Conservation (phyloP, 495 filamentous ascomycete genomes). For the Lasiosphaeria hispida region DNA sequence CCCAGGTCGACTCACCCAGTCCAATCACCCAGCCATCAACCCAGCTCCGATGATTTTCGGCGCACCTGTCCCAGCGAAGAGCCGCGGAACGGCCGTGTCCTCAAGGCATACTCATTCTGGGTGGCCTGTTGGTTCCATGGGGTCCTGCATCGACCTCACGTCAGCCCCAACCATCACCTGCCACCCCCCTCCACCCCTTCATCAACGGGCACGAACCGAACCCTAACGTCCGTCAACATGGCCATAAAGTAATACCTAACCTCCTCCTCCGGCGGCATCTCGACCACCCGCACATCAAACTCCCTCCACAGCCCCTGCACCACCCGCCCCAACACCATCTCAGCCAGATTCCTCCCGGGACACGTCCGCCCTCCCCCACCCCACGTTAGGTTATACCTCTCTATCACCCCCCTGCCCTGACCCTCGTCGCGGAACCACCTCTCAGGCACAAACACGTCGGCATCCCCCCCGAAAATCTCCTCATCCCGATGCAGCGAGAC, state of each 20-base stretch:
- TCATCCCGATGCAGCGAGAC: constrained; percentile 56
- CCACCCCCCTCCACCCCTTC: too few species aligned
- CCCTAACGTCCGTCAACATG: constrained; percentile 40
- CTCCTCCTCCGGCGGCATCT: constrained; percentile 22
- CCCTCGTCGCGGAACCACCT: constrained; percentile 47
- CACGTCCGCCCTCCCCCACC: constrained; percentile 65
- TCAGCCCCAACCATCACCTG: too few species aligned
- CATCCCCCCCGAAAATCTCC: constrained; percentile 49
- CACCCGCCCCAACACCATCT: constrained; percentile 63
- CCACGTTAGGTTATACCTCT: constrained; percentile 51
- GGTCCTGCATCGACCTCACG: too few species aligned
- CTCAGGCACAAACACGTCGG: constrained; percentile 52
- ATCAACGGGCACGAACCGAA: constrained; percentile 9
- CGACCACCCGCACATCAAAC: constrained; percentile 48
- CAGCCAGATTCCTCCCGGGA: constrained; percentile 64
- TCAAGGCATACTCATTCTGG: too few species aligned
- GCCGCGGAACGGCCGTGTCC: too few species aligned
- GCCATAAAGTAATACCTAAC: constrained; percentile 38
- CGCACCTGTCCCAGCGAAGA: too few species aligned
- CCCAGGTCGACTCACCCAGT: too few species aligned
- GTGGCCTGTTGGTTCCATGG: too few species aligned
- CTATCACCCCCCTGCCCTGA: constrained; percentile 45
- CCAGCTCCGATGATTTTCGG: too few species aligned
- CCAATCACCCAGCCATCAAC: too few species aligned
- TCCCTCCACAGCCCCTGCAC: constrained; percentile 58